Percentiles rank a stretch among this genome's conserved stretches.
phyloP scores from a whole-genome alignment of 2,329 filamentous ascomycete species.

The Stagonosporopsis chrysanthemi region DNA sequence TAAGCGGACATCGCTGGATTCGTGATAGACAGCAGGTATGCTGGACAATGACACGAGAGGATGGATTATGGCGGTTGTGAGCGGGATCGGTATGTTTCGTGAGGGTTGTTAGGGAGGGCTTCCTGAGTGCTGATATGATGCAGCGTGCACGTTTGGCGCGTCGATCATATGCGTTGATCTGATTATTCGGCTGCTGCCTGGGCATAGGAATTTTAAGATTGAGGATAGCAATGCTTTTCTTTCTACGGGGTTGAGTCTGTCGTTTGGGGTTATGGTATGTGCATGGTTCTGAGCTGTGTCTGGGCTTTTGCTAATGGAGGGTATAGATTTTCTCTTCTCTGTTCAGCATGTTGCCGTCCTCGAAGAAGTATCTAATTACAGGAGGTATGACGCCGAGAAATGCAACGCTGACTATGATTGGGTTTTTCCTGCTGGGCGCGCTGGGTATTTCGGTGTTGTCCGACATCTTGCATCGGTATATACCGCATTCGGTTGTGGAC shows the following conservation, averaged over 20 bases:
- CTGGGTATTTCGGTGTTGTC: constrained; percentile 78
- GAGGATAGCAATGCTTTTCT: constrained; percentile 89
- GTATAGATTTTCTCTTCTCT: constrained; percentile 85
- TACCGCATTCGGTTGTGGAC: constrained; percentile 81
- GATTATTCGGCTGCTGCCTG: constrained; percentile 74
- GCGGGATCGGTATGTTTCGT: constrained; percentile 71
- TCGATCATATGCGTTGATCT: constrained; percentile 87
- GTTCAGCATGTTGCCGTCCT: constrained; percentile 90
- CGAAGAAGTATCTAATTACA: constrained; percentile 76
- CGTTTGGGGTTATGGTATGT: constrained; percentile 93
- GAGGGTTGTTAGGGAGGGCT: background rate
- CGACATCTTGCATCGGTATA: constrained; percentile 73
- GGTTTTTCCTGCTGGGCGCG: constrained; percentile 74
- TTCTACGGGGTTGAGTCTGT: constrained; percentile 86
- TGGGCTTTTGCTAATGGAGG: constrained; percentile 21
- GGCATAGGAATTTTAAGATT: constrained; percentile 81
- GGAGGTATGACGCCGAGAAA: constrained; percentile 71
- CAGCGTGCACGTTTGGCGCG: constrained; percentile 59
- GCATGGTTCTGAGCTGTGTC: background rate
- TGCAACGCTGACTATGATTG: constrained; percentile 74
- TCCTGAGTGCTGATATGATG: constrained; percentile 19
- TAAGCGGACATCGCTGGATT: background rate
- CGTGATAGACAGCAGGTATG: constrained; percentile 13
- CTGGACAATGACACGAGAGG: constrained; percentile 75
- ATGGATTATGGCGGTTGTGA: constrained; percentile 87